Conservation (phyloP, 805 yeast genomes). For the Priceomyces castillae region DNA sequence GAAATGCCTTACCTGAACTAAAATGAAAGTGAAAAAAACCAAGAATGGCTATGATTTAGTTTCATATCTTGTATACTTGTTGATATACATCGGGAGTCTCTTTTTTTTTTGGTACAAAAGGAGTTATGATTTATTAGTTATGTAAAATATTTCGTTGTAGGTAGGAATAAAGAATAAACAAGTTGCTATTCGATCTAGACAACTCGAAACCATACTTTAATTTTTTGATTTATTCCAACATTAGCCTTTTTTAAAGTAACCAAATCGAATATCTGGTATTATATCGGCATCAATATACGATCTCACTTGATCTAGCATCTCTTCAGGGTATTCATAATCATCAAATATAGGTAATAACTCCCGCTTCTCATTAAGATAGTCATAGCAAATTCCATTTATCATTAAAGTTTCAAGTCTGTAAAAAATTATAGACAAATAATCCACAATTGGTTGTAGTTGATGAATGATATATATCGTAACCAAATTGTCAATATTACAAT, state of each 20-base stretch:
- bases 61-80: too few species aligned
- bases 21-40: too few species aligned
- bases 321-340: conserved; percentile 23
- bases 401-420: conserved; percentile 25
- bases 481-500: conserved; percentile 28
- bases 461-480: conserved; percentile 34
- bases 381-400: conserved; percentile 36
- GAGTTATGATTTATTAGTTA: too few species aligned
- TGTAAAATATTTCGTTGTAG: too few species aligned
- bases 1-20: too few species aligned
- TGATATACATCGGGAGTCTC: too few species aligned
- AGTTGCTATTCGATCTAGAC: too few species aligned
- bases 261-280: conserved; percentile 16
- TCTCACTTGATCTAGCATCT: conserved; percentile 11
- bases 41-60: too few species aligned
- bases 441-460: conserved; percentile 31
- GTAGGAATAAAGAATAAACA: too few species aligned
- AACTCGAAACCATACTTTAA: too few species aligned
- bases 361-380: conserved; percentile 8
- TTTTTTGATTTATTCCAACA: too few species aligned
- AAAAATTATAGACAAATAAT: conserved; percentile 23
- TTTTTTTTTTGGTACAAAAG: too few species aligned
- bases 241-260: conserved; percentile 11
- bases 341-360: conserved; percentile 28
- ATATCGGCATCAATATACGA: conserved; percentile 9